Conservation (phyloP, 352 stramenopile species). For the Globisporangium okanoganense region DNA sequence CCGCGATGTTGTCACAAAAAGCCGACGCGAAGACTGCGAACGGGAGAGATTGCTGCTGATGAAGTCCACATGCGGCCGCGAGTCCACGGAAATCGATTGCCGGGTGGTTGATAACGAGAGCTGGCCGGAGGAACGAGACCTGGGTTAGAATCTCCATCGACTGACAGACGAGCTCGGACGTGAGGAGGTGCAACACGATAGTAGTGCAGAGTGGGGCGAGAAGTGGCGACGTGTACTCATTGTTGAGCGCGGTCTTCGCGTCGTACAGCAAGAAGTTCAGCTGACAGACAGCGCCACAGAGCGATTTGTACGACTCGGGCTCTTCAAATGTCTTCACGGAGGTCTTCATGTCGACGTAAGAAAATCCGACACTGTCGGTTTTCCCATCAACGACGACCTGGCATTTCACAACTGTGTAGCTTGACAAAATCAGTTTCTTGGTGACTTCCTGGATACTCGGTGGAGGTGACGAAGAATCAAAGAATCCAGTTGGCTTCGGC, state of each 20-base stretch:
- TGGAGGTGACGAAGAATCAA: neutral
- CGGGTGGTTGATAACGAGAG: conserved; percentile 10
- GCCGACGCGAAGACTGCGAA: conserved; percentile 14
- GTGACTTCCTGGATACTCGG: neutral
- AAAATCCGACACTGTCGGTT: neutral
- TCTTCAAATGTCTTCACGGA: neutral
- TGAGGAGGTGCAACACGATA: conserved; percentile 21
- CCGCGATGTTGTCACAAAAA: conserved; percentile 7
- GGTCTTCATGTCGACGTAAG: conserved; percentile 7
- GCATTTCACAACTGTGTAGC: neutral
- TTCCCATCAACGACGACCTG: neutral
- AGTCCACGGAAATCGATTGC: conserved; percentile 16
- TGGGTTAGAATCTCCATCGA: conserved; percentile 21
- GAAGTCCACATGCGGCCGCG: conserved; percentile 21
- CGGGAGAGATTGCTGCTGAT: conserved; percentile 18
- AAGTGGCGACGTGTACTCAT: conserved; percentile 14
- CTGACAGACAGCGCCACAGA: conserved; percentile 18
- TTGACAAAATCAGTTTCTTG: conserved; percentile 5
- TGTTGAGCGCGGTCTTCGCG: conserved; percentile 15
- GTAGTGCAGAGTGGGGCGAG: conserved; percentile 20
- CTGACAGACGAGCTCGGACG: conserved; percentile 18
- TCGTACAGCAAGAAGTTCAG: conserved; percentile 23
- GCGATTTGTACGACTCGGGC: conserved; percentile 8
- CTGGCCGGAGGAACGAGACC: conserved; percentile 24
- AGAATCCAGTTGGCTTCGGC: neutral